Evolutionary conservation across 345 rosid species (phyloP), one percentile per base, ranked within the genome.

Genomic region (Schrenkiella parvula): DNA sequence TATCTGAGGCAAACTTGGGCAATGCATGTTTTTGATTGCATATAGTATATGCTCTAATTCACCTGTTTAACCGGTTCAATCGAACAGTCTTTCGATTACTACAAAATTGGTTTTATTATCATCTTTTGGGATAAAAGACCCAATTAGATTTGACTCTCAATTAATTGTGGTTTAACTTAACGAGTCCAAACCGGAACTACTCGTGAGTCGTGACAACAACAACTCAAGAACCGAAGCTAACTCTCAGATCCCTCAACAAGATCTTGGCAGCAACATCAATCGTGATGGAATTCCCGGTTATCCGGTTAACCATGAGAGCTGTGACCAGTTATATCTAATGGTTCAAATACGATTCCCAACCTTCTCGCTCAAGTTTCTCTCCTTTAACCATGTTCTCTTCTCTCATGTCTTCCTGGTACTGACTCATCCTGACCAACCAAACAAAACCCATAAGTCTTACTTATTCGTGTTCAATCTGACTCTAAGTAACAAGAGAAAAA

Each of bases 341-440:
- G 76, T 85, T 85, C 52, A 80, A 66, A 76, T 89, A 88, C 6
- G 90, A 82, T 80, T 87, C 92, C 90, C 95, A 95, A 22, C 97
- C 93, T 68, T 83, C 80, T 51, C 50, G 80, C 42, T 80, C 83
- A 68, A 89, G 80, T 77, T 85, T 92, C 60, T 88, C 88, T 28
- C 93, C 96, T 77, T 88, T 95, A 41, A 56, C 77, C 73, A 88
- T 2, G 58, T 91, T 96, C 42, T 85, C 87, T 6, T 89, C 84
- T 76, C 86, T 87, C 34, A 85, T 82, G 78, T 89, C 93, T 81
- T 89, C 92, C 69, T 84, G 92, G 85, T 87, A 91, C 78, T 91
- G 99, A 57, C 81, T 88, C 93, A 95, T 86, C 82, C 96, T 95
- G 86, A 65, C 13, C 32, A 50, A 14, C 25, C 35, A 72, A 51